Evolutionary conservation across 257 asterid species (phyloP).

Genomic region (Solanum pimpinellifolium): DNA sequence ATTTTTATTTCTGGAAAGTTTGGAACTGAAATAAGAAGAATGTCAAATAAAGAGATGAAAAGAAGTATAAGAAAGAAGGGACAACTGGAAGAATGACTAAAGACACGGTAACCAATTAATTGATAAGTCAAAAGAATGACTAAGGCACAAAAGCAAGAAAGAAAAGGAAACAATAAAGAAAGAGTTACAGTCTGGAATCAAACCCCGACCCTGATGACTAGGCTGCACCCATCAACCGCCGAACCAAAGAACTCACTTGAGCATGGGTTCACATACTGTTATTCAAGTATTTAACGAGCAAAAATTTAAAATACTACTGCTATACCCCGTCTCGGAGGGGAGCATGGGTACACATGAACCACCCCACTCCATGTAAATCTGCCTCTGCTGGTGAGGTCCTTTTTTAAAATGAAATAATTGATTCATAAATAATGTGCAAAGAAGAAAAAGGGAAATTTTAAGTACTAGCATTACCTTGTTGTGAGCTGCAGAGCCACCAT

Average conservation of each 20-base stretch:
- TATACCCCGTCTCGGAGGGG: neutral
- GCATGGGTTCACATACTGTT: neutral
- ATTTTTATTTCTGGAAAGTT: neutral
- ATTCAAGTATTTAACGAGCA: neutral
- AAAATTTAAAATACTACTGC: neutral
- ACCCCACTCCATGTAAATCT: neutral
- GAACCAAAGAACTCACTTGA: neutral
- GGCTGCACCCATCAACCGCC: neutral
- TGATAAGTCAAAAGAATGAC: neutral
- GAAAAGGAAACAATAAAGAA: neutral
- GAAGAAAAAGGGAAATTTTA: neutral
- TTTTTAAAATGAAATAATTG: neutral
- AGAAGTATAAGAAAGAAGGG: neutral
- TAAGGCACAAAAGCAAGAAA: neutral
- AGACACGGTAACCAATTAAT: neutral
- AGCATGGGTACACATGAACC: neutral
- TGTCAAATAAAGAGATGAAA: neutral
- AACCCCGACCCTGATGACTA: neutral
- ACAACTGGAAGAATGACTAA: neutral
- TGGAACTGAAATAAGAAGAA: neutral
- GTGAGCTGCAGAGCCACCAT: constrained; percentile 99
- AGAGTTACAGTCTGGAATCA: neutral
- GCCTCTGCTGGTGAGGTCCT: neutral
- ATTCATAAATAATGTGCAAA: neutral
- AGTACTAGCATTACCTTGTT: constrained; percentile 54